Evolutionary conservation across 1,284 basidiomycete species (phyloP), one percentile per base, ranked within the genome.

Genomic region (Pseudozyma thailandica): DNA sequence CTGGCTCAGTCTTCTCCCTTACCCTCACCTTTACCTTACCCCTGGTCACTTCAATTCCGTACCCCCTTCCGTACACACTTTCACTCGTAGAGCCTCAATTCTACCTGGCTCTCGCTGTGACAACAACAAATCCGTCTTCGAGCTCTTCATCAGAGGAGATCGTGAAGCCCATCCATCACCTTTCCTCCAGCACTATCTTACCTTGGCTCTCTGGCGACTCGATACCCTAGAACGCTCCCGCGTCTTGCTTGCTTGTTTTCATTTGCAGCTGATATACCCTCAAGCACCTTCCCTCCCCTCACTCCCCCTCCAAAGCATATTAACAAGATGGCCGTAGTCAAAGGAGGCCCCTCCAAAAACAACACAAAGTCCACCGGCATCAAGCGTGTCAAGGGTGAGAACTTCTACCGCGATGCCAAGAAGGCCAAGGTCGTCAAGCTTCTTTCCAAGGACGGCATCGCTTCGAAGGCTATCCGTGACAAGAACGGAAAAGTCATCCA

Each of bases 401-500:
- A 82, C 69, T 82, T 82, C 52, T 82, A 82, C 59, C 78, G 81
- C 10, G 79, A 82, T 72, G 81, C 81, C 33, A 82, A 80, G 51
- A 64, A 77, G 54, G 81, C 81, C 35, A 81, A 78, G 66, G 68
- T 73, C 15, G 80, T 82, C 37, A 82, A 82, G 75, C 72, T 82
- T 20, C 77, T 79, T 21, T 56, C 79, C 49, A 77, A 78, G 65
- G 53, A 79, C 27, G 75, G 79, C 47, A 74, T 75, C 26, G 77
- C 79, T n/a, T 73, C 72, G 41, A 78, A 79, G 46, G 76, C 80
- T 41, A 79, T 75, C 50, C 75, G 81, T n/a, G 80, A 82, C 66
- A 70, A 70, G 50, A 55, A 69, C 25, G 81, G 81, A 42, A 80
- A 82, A 23, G 56, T 82, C 61, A 75, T 81, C 45, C 65, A 81